A percentile compares a stretch with the other conserved stretches of the same genome.
phyloP scores from a whole-genome alignment of 139 green algal genomes.

The Microglena sp. region DNA sequence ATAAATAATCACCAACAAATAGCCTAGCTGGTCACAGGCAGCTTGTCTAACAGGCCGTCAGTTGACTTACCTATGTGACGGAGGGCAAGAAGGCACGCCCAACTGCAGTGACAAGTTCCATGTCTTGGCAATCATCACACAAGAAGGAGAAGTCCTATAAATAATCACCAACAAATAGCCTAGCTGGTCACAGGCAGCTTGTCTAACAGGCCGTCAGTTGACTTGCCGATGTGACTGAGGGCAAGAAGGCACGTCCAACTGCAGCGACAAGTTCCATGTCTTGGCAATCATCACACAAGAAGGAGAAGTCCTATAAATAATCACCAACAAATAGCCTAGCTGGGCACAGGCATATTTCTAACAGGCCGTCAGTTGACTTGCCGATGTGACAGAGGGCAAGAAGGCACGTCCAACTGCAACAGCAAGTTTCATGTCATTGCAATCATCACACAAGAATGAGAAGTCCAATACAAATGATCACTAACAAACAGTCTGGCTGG shows the following conservation, averaged over 20 bases:
- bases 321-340: no score
- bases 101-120: conserved; percentile 47
- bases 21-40: no score
- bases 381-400: conserved; percentile 41
- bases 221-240: conserved; percentile 35
- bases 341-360: no score
- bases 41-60: no score
- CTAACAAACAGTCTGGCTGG: no score
- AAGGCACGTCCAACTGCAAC: conserved; percentile 45
- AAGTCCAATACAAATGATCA: no score
- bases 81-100: conserved; percentile 48
- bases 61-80: conserved; percentile 37
- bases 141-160: conserved; percentile 31
- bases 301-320: conserved; percentile 11
- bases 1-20: no score
- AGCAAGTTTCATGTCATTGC: conserved; percentile 64
- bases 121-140: conserved; percentile 70
- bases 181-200: no score
- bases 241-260: conserved; percentile 52
- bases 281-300: conserved; percentile 71
- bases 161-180: no score
- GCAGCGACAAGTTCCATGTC: conserved; percentile 51
- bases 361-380: no score
- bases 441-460: conserved; percentile 61
- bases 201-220: no score